These are phyloP conservation scores for Brassica hybrid DNA, from an alignment of 441 rosid species.

Conservation along the genomic window DNA sequence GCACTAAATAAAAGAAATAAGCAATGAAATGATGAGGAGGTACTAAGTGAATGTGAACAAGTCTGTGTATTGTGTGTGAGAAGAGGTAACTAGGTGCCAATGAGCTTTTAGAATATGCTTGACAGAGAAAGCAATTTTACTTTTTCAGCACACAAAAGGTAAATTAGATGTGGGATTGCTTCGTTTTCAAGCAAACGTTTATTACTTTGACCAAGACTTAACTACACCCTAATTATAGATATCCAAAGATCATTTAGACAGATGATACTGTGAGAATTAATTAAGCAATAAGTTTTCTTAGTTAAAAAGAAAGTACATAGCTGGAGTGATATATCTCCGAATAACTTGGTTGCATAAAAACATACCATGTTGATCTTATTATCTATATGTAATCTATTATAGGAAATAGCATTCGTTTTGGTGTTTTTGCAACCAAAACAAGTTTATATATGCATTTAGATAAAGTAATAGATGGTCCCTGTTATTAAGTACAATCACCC, in stretches of 20 bases:
- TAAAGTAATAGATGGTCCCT: not conserved
- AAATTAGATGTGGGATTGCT: conserved; percentile 34
- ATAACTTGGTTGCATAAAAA: not conserved
- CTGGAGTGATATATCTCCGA: not conserved
- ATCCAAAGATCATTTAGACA: not conserved
- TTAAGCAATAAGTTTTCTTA: not conserved
- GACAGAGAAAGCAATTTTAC: conserved; percentile 26
- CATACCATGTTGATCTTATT: not conserved
- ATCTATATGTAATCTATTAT: not conserved
- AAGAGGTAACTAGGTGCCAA: conserved; percentile 39
- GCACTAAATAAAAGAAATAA: conserved; percentile 3
- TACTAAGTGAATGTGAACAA: conserved; percentile 39
- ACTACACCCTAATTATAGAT: conserved; percentile 14
- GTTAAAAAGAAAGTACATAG: not conserved
- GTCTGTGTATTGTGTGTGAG: conserved; percentile 31
- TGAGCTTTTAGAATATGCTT: conserved; percentile 31
- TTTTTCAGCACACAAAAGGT: conserved; percentile 25
- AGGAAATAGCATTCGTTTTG: not conserved
- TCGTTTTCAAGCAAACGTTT: conserved; percentile 39
- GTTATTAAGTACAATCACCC: not conserved
- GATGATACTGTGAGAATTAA: not conserved
- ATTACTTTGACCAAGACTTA: conserved; percentile 22
- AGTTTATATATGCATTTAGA: not conserved
- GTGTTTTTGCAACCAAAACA: not conserved
- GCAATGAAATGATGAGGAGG: conserved; percentile 36